Evolutionary conservation across 140 eudicot species (phyloP).

Genomic region (Oenanthe javanica): DNA sequence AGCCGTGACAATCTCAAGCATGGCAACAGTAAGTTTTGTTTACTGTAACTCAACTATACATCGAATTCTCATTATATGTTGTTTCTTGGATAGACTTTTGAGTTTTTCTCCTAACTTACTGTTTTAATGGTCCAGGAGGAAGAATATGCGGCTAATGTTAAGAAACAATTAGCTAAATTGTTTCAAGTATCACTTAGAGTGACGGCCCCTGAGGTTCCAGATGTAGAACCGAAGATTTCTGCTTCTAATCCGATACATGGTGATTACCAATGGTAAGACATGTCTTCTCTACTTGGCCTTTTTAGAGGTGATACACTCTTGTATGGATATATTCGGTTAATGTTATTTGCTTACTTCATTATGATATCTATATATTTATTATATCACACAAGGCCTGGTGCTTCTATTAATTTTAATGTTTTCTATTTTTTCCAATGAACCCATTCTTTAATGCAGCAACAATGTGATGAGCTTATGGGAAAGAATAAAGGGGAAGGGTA

Average conservation of each 20-base stretch:
- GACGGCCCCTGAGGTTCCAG: conserved; percentile 56
- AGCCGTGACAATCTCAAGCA: conserved; percentile 32
- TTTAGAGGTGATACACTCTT: not conserved
- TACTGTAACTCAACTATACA: not conserved
- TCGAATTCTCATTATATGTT: not conserved
- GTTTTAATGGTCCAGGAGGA: conserved; percentile 31
- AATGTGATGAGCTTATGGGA: conserved; percentile 86
- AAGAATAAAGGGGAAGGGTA: conserved; percentile 51
- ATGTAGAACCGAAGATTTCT: conserved; percentile 59
- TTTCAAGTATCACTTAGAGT: conserved; percentile 55
- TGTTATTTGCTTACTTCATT: not conserved
- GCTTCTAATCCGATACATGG: conserved; percentile 62
- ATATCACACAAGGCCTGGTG: too few species aligned
- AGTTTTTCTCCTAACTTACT: not conserved
- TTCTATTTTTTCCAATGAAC: not conserved
- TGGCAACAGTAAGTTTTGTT: conserved; percentile 55
- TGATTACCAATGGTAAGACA: conserved; percentile 69
- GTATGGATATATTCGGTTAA: not conserved
- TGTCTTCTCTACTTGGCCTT: not conserved
- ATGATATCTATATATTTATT: too few species aligned
- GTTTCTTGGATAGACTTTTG: not conserved
- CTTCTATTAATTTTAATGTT: too few species aligned
- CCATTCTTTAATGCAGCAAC: conserved; percentile 32
- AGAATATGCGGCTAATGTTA: conserved; percentile 48
- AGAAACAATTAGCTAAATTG: conserved; percentile 50